Evolutionary conservation across 2,329 filamentous ascomycete genomes (phyloP), one percentile per base, ranked within the genome.

Genomic region (Fusarium poae): DNA sequence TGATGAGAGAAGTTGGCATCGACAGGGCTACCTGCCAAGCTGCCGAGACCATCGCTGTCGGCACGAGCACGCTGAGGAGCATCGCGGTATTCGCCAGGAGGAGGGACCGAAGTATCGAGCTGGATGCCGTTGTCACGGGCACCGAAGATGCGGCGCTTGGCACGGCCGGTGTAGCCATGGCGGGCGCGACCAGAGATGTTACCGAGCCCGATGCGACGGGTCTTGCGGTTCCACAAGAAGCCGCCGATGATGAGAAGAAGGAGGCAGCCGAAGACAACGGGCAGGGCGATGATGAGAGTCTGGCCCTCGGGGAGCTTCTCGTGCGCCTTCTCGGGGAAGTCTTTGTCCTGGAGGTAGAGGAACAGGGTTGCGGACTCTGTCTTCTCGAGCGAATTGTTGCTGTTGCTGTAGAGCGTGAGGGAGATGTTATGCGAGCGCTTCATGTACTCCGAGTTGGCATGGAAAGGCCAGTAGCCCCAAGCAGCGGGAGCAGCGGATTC

Each of bases 221-320:
- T 77, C 71, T 83, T 81, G 56, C 82, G 79, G 77, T 88, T 86
- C 81, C 82, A 87, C 81, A 90, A 55, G 79, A 84, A 82, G 77
- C 88, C 75, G 77, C 89, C 81, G 78, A 89, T 43, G 70, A 87
- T 62, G 66, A 85, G 78, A 49, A 87, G 62, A 42, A 79, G 48
- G 55, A 86, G 77, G 72, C 83, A 79, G 50, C 82, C 83, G n/a
- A 86, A 76, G 21, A 85, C 78, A 55, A 80, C 77, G 20, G 86
- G 86, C 8, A 89, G 79, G 16, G 82, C 86, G 68, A 89, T 85
- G 73, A 81, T 80, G 44, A 89, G 78, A 29, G 82, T 83, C 12
- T 79, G 68, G 49, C 81, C 73, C 62, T 76, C 66, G 67, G 78
- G 76, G 53, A 72, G 65, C 56, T 75, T 77, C 2, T 76, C 75